Base-by-base conservation (phyloP, 768 basidiomycete species). In the Trichaptum fuscoviolaceum region DNA sequence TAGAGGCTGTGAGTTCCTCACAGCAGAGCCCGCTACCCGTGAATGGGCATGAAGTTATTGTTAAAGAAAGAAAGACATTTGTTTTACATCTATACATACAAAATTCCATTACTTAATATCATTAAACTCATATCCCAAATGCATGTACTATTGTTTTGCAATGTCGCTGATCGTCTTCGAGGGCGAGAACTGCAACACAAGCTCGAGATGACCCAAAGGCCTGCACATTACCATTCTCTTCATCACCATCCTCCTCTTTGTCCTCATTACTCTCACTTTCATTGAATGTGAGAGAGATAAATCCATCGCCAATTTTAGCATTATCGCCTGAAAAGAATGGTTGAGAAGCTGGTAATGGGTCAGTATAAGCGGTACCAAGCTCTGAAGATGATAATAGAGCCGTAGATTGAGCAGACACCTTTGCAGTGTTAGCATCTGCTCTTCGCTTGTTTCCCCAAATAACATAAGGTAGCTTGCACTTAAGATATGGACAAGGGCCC, bases 401-500 rank as follows among this genome's bases (percentile, higher is more conserved):
- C 23, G 75, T 70, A 70, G 64, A 67, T 64, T 75, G 74, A 70
- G 71, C 68, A 68, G 74, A 63, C 64, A 73, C 64, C 63, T 72
- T 69, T 72, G 88, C 86, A 74, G 89, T 84, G 69, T 81, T 85
- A 12, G 42, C 42, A 52, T 52, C 42, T 52, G 42, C 42, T 20
- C 42, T 52, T 52, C 42, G 42, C 73, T 88, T 85, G 71, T 92
- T 95, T 57, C 95, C 94, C 66, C 95, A 84, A 67, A 99, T 92
- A 69, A 99, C 93, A 82, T 99, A 97, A 24, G 93, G 92, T 67
- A 98, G 84, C 77, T 95, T 95, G 85, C 97, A 99, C 67, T 89
- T 89, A 74, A 86, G 88, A 69, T 85, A 91, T 64, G 83, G 81
- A 77, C 97, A 99, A 25, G 80, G 81, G 20, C 97, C 96, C 72